Percentiles rank a stretch among this genome's conserved stretches.
phyloP scores from a whole-genome alignment of 2,329 filamentous ascomycete species.

The Ophiostoma sp. region DNA sequence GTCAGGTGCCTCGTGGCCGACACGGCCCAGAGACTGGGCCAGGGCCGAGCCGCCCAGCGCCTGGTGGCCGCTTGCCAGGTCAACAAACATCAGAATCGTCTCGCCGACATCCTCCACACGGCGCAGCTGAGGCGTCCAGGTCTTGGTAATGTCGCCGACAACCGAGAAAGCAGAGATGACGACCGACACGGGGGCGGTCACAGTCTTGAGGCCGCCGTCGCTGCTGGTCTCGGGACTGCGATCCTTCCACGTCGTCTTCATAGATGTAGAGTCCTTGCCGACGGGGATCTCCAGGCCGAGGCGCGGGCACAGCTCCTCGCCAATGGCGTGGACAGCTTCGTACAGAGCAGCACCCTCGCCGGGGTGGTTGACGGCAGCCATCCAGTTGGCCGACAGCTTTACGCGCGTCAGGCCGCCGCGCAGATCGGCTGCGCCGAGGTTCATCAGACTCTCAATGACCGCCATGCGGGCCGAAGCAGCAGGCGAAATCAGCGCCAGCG shows the following conservation, averaged over 20 bases:
- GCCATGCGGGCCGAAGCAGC: conserved; percentile 93
- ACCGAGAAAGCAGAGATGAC: conserved; percentile 87
- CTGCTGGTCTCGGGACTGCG: conserved; percentile 25
- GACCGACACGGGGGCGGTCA: conserved; percentile 85
- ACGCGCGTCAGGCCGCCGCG: conserved; percentile 64
- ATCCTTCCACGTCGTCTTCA: conserved; percentile 96
- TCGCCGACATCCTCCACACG: conserved; percentile 83
- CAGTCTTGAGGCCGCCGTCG: conserved; percentile 57
- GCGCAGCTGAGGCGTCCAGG: conserved; percentile 88
- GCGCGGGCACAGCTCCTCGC: conserved; percentile 83
- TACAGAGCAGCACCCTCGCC: conserved; percentile 91
- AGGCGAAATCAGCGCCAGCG: conserved; percentile 80
- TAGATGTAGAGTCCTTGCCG: conserved; percentile 96
- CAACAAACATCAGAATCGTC: conserved; percentile 82
- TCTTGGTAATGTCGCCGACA: conserved; percentile 74
- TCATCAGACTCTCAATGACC: conserved; percentile 88
- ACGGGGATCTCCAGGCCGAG: conserved; percentile 93
- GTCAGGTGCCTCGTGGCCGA: conserved; percentile 81
- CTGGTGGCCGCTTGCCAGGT: conserved; percentile 74
- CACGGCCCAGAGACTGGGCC: conserved; percentile 79
- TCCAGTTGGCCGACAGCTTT: conserved; percentile 95
- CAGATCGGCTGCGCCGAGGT: conserved; percentile 71
- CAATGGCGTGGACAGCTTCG: conserved; percentile 87
- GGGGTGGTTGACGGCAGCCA: conserved; percentile 90
- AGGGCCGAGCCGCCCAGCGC: conserved; percentile 86